phyloP scores from a whole-genome alignment of 2,329 filamentous ascomycete species.

The Pestalotiopsis fici region DNA sequence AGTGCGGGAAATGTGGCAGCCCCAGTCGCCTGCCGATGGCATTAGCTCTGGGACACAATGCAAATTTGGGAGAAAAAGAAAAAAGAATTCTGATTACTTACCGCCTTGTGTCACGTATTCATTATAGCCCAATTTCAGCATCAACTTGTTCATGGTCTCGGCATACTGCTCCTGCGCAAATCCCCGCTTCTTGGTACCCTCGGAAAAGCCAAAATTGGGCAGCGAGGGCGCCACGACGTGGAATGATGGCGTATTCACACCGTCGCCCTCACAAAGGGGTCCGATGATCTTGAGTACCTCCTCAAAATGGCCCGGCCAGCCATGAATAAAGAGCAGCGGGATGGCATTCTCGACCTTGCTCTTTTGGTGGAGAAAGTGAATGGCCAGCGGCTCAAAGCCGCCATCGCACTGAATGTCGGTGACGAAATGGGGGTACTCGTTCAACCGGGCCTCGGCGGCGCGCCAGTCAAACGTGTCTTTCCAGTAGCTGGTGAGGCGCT shows the following conservation, averaged over 20 bases:
- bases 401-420: conserved; percentile 36
- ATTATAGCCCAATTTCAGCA: conserved; percentile 66
- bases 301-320: conserved; percentile 67
- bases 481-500: conserved; percentile 35
- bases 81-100: conserved; percentile 12
- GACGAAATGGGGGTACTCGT: conserved; percentile 34
- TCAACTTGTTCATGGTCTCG: conserved; percentile 66
- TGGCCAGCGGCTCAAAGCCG: conserved; percentile 35
- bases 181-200: conserved; percentile 45
- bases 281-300: conserved; percentile 66
- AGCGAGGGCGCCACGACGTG: conserved; percentile 60
- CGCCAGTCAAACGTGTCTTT: conserved; percentile 35
- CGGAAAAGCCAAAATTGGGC: conserved; percentile 53
- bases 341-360: conserved; percentile 29
- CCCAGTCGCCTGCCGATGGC: conserved; percentile 63
- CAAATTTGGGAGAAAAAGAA: neutral
- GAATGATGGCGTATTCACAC: conserved; percentile 40
- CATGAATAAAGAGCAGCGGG: conserved; percentile 32
- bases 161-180: conserved; percentile 63
- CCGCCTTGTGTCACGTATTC: conserved; percentile 47
- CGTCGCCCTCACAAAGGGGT: conserved; percentile 37
- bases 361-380: conserved; percentile 39
- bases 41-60: neutral
- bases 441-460: conserved; percentile 33
- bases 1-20: conserved; percentile 63